These are phyloP conservation scores for Bruguiera hainesii DNA, from an alignment of 441 rosid species.

Conservation along the genomic window DNA sequence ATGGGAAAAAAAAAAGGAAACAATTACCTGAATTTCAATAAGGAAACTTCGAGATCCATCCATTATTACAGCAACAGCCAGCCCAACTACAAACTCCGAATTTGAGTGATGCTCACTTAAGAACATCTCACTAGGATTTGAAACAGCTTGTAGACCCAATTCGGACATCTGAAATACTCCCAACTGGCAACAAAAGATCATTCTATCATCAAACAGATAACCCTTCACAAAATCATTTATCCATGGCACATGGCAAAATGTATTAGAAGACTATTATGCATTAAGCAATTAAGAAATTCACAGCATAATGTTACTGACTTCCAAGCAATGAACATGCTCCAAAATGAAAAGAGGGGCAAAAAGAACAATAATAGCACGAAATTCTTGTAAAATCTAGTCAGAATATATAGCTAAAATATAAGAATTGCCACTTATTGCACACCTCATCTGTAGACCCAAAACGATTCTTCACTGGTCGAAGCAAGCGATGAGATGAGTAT, in stretches of 20 bases:
- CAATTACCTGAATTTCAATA: slow-evolving; percentile 76
- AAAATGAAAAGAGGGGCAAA: background rate
- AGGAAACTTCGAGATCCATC: slow-evolving; percentile 92
- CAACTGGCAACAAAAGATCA: slow-evolving; percentile 49
- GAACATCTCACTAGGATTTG: slow-evolving; percentile 84
- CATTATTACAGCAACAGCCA: slow-evolving; percentile 87
- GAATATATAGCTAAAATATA: slow-evolving; percentile 1
- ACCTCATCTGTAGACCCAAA: slow-evolving; percentile 97
- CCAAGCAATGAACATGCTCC: slow-evolving; percentile 6
- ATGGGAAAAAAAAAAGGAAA: background rate
- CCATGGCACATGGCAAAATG: background rate
- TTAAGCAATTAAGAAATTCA: background rate
- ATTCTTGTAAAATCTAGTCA: background rate
- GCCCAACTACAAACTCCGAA: slow-evolving; percentile 83
- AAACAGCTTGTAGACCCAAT: slow-evolving; percentile 68
- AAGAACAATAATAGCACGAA: background rate
- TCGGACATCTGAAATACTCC: slow-evolving; percentile 94
- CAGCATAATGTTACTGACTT: background rate
- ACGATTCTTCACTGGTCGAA: slow-evolving; percentile 92
- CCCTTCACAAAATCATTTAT: background rate
- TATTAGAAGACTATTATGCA: background rate
- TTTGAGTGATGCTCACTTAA: slow-evolving; percentile 66
- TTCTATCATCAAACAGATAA: slow-evolving; percentile 4
- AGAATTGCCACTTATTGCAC: slow-evolving; percentile 17
- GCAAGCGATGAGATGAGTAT: slow-evolving; percentile 77